Evolutionary conservation across 352 stramenopile genomes (phyloP).

Genomic region (Phytophthora kernoviae): DNA sequence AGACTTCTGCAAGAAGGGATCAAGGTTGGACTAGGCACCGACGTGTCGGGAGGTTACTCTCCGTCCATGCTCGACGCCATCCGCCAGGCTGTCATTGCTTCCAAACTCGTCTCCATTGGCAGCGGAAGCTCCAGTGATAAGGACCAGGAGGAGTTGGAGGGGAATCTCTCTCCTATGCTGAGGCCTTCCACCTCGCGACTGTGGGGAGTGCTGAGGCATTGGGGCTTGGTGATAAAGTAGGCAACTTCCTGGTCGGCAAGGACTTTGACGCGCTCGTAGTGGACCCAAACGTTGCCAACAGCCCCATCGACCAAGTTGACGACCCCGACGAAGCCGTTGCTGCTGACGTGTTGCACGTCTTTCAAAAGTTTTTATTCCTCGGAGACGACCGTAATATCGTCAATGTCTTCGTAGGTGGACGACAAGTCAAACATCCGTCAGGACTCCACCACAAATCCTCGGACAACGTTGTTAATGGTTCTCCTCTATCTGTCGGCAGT

Average conservation of each 20-base stretch:
- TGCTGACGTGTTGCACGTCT: constrained; percentile 63
- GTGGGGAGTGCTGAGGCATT: constrained; percentile 84
- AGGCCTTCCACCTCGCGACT: constrained; percentile 93
- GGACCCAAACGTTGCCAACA: constrained; percentile 54
- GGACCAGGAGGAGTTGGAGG: constrained; percentile 15
- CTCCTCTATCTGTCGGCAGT: constrained; percentile 25
- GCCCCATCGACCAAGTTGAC: constrained; percentile 69
- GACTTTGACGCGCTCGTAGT: constrained; percentile 92
- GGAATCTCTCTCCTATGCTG: constrained; percentile 62
- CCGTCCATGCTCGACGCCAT: constrained; percentile 94
- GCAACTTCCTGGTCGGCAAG: constrained; percentile 90
- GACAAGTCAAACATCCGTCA: constrained; percentile 50
- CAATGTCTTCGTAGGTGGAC: constrained; percentile 82
- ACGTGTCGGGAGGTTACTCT: constrained; percentile 94
- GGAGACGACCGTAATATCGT: constrained; percentile 92
- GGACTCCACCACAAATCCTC: background rate
- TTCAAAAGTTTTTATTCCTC: constrained; percentile 93
- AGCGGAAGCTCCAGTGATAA: constrained; percentile 53
- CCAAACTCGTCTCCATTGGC: constrained; percentile 80
- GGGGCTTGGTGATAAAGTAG: constrained; percentile 78
- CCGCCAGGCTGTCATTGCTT: constrained; percentile 90
- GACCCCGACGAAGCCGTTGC: constrained; percentile 44
- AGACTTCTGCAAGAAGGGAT: constrained; percentile 71
- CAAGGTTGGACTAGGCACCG: constrained; percentile 94
- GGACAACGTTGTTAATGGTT: constrained; percentile 3